phyloP scores from a whole-genome alignment of 805 yeast species.

The Metschnikowia aberdeeniae region DNA sequence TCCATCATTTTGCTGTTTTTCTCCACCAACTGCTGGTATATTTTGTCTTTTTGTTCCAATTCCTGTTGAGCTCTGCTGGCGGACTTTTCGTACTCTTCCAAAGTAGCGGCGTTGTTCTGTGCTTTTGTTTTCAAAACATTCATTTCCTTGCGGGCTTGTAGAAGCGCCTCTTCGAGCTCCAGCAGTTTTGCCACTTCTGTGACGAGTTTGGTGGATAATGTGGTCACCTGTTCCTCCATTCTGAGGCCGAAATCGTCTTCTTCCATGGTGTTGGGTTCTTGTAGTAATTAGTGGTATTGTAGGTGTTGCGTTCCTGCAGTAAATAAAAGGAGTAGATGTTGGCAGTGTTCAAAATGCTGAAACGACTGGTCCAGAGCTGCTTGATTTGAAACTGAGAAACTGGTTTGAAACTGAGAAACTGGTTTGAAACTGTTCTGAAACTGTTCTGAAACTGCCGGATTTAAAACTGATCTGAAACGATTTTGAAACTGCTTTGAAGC shows the following conservation, averaged over 20 bases:
- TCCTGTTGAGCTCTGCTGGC: not conserved
- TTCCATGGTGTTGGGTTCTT: conserved; percentile 2
- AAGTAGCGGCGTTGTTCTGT: not conserved
- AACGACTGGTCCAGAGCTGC: too few species aligned
- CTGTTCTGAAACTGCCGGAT: too few species aligned
- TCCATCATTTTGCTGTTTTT: conserved; percentile 18
- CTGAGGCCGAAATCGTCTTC: conserved; percentile 33
- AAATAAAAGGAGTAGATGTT: not conserved
- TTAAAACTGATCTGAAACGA: too few species aligned
- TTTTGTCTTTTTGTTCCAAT: conserved; percentile 15
- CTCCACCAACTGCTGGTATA: conserved; percentile 21
- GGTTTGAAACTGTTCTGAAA: too few species aligned
- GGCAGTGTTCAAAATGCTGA: not conserved
- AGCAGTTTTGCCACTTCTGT: conserved; percentile 58
- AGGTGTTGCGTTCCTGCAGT: not conserved
- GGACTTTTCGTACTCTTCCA: not conserved
- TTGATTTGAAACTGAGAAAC: too few species aligned
- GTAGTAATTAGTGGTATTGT: too few species aligned
- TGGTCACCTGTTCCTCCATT: conserved; percentile 51
- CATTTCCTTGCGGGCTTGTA: conserved; percentile 36
- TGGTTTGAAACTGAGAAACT: too few species aligned
- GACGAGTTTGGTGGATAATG: conserved; percentile 55
- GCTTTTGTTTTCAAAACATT: conserved; percentile 1
- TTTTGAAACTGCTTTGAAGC: too few species aligned
- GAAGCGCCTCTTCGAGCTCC: conserved; percentile 47